These are phyloP conservation scores for Nothophytophthora sp. DNA, from an alignment of 352 stramenopile genomes.

Conservation along the genomic window DNA sequence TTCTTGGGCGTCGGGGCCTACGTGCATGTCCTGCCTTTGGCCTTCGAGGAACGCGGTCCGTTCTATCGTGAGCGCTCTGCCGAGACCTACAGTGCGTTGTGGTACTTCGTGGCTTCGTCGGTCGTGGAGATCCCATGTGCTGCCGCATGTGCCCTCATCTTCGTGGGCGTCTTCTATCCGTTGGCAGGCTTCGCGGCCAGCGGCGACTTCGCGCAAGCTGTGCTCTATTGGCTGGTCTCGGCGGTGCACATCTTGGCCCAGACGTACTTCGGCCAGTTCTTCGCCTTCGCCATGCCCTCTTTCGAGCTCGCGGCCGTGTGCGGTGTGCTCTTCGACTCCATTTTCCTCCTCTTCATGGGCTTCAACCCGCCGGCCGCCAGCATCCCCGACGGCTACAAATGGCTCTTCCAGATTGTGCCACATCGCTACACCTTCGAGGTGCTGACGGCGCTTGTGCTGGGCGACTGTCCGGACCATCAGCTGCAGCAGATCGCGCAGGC, in stretches of 20 bases:
- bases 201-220: slow-evolving; percentile 27
- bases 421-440: slow-evolving; percentile 43
- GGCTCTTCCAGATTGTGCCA: slow-evolving; percentile 42
- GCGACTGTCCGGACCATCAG: slow-evolving; percentile 38
- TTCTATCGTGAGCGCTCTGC: slow-evolving; percentile 93
- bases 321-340: slow-evolving; percentile 43
- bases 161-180: slow-evolving; percentile 70
- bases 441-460: slow-evolving; percentile 41
- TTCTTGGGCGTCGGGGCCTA: slow-evolving; percentile 78
- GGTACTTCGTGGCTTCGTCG: slow-evolving; percentile 79
- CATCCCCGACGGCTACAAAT: slow-evolving; percentile 50
- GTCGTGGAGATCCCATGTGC: slow-evolving; percentile 86
- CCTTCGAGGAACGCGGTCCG: slow-evolving; percentile 82
- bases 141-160: slow-evolving; percentile 49
- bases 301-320: slow-evolving; percentile 46
- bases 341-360: slow-evolving; percentile 63
- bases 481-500: slow-evolving; percentile 26
- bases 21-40: slow-evolving; percentile 66
- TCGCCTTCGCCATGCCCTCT: slow-evolving; percentile 57
- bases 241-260: slow-evolving; percentile 42
- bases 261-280: slow-evolving; percentile 59
- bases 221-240: slow-evolving; percentile 46
- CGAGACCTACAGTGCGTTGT: slow-evolving; percentile 87
- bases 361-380: slow-evolving; percentile 41
- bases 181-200: slow-evolving; percentile 63